Evolutionary conservation across 768 basidiomycete genomes (phyloP).

Genomic region (Sistotremastrum suecicum): DNA sequence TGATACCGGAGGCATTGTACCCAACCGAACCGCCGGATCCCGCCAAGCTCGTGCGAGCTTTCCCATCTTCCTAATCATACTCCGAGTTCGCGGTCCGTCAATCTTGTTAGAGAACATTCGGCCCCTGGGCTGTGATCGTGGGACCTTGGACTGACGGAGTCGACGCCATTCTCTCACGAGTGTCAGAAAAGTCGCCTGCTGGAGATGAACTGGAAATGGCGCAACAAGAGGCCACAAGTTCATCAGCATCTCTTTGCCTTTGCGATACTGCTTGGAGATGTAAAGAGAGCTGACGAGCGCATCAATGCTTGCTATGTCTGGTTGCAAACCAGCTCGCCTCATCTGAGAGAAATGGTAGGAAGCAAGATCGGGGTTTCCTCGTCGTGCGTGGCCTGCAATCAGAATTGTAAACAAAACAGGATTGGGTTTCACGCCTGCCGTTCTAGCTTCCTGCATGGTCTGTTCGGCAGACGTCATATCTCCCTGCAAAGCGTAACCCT

Average conservation of each 20-base stretch:
- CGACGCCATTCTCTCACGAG: conserved; percentile 36
- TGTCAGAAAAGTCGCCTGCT: conserved; percentile 27
- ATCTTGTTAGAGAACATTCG: too few species aligned
- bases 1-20: too few species aligned
- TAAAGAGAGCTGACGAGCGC: conserved; percentile 58
- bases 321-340: conserved; percentile 43
- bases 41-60: too few species aligned
- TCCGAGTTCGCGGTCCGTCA: too few species aligned
- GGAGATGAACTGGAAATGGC: conserved; percentile 41
- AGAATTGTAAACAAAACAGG: conserved; percentile 66
- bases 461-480: conserved; percentile 41
- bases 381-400: conserved; percentile 55
- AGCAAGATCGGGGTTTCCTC: conserved; percentile 38
- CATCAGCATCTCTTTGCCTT: conserved; percentile 40
- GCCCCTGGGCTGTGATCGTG: too few species aligned
- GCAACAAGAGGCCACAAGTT: conserved; percentile 51
- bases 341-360: conserved; percentile 45
- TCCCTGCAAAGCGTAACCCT: conserved; percentile 51
- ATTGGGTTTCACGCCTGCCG: conserved; percentile 39
- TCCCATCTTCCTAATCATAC: too few species aligned
- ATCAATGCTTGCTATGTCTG: conserved; percentile 60
- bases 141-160: conserved; percentile 11
- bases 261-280: conserved; percentile 33
- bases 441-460: conserved; percentile 35
- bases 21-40: too few species aligned